These are phyloP conservation scores for Blastocladiella emersonii DNA, from an alignment of 371 early-diverging fungal species.

Conservation along the genomic window DNA sequence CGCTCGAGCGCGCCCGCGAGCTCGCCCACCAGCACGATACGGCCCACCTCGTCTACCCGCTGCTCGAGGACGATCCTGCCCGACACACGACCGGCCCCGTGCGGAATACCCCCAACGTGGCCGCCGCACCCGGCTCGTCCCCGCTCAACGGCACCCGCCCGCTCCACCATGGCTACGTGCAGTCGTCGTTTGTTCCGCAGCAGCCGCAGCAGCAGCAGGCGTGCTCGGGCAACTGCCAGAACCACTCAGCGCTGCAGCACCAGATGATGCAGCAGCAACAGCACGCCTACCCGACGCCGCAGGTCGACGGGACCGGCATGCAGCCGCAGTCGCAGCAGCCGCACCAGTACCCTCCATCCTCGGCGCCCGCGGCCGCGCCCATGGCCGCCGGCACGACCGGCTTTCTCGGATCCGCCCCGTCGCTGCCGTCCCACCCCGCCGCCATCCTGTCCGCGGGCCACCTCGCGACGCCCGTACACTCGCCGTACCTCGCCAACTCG, in stretches of 20 bases:
- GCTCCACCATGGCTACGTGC: slow-evolving; percentile 9
- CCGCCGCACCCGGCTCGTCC: slow-evolving; percentile 17
- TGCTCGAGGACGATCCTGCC: slow-evolving; percentile 58
- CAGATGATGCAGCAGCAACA: slow-evolving; percentile 13
- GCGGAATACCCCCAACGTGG: slow-evolving; percentile 15
- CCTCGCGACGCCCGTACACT: no score
- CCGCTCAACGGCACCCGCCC: slow-evolving; percentile 17
- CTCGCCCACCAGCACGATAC: slow-evolving; percentile 55
- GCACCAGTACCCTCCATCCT: no score
- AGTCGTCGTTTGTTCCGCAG: neutral
- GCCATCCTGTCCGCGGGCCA: no score
- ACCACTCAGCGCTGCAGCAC: slow-evolving; percentile 19
- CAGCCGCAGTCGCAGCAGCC: no score
- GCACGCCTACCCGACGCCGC: slow-evolving; percentile 11
- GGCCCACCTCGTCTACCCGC: slow-evolving; percentile 47
- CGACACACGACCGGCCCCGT: slow-evolving; percentile 13
- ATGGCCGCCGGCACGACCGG: no score
- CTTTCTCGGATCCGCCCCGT: no score
- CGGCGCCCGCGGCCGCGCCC: no score
- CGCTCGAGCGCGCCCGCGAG: slow-evolving; percentile 50
- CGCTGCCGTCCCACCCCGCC: no score
- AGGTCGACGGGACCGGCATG: slow-evolving; percentile 6
- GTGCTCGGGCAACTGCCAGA: slow-evolving; percentile 13
- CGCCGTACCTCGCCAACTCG: no score
- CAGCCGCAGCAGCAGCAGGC: slow-evolving; percentile 7